Percentiles rank a stretch among this genome's conserved stretches.
Conservation (phyloP, 2,329 filamentous ascomycete genomes). For the Sporothrix schenckii region DNA sequence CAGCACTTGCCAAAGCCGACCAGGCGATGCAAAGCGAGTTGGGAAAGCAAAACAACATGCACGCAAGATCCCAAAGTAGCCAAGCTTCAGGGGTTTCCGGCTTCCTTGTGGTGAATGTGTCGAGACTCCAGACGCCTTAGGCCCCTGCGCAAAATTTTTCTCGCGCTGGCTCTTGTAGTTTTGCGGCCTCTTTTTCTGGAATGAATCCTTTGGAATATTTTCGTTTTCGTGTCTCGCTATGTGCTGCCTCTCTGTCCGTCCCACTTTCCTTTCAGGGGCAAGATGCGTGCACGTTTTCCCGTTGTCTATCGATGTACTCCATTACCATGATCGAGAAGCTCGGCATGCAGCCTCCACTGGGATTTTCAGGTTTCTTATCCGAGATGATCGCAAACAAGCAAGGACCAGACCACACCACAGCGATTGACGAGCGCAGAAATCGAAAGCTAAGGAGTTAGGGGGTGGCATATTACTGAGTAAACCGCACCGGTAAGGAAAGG, state of each 20-base stretch:
- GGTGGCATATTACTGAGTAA: background rate
- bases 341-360: background rate
- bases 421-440: conserved; percentile 4
- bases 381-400: conserved; percentile 22
- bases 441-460: background rate
- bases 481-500: conserved; percentile 1
- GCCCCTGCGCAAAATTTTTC: conserved; percentile 26
- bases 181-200: background rate
- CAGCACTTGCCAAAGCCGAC: background rate
- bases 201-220: background rate
- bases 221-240: conserved; percentile 11
- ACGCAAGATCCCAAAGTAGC: conserved; percentile 20
- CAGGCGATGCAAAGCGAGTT: background rate
- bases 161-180: background rate
- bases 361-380: background rate
- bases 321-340: background rate
- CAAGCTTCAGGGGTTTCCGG: conserved; percentile 25
- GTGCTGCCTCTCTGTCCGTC: conserved; percentile 18
- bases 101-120: background rate
- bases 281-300: background rate
- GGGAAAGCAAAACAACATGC: background rate
- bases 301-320: background rate
- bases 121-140: background rate
- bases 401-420: background rate
- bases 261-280: conserved; percentile 25